Evolutionary conservation across 208 protist genomes (phyloP), one percentile per base, ranked within the genome.

Genomic region (Trypanosoma lewisi): DNA sequence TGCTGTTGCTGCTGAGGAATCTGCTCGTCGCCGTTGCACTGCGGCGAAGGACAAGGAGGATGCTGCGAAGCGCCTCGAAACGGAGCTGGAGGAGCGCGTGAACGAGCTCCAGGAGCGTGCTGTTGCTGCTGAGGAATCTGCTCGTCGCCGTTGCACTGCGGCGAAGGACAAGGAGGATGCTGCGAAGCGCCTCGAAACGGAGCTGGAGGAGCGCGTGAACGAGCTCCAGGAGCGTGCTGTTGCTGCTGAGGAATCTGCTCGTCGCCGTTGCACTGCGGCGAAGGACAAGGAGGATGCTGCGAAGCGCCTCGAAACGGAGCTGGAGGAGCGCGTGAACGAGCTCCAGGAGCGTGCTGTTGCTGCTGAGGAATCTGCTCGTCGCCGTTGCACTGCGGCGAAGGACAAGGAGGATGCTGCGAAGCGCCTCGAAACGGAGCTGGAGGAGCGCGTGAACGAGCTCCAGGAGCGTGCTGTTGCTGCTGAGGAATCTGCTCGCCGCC

Each of bases 41-140:
- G 48, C 63, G 1, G 54, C 56, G 12, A 60, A 33, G 34, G 53
- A 42, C 27, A 63, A 70, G 47, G 70, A 60, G 39, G 61, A 56
- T 16, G 63, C 70, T 23, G 42, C 42, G 42, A 50, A 42, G 37
- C 36, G 27, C 31, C 47, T 64, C 41, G 63, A 54, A 37, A 31
- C 45, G 8, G 55, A 72, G 47, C 50, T 59, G 9, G 51, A 25
- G 37, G 60, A 34, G 14, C 53, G 71, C 57, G 39, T 60, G 50
- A 53, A 31, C 34, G 34, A 39, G 7, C 34, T 39, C 34, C 34
- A 39, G 11, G 34, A 39, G 34, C 34, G 34, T 39, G 34, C 34
- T 39, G 34, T 11, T 39, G 34, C 34, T 39, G 34, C 34, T 11
- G 34, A 39, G 34, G 34, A 39, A 14, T 4, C 34, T 11, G 34